These are phyloP conservation scores for Kwoniella sp. DNA, from an alignment of 768 basidiomycete species.

Conservation along the genomic window DNA sequence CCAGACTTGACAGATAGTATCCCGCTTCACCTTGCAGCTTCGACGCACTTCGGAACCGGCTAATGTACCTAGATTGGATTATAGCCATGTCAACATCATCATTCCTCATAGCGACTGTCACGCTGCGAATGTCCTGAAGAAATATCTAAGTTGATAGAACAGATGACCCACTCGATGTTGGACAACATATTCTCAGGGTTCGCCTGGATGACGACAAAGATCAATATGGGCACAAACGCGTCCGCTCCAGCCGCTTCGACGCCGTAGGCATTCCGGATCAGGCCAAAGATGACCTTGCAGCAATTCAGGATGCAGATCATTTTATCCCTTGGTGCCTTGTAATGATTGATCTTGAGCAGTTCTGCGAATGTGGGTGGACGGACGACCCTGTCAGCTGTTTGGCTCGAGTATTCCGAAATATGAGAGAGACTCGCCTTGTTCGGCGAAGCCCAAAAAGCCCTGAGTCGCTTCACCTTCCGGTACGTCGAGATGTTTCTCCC, in stretches of 20 bases:
- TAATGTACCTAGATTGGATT: slow-evolving; percentile 73
- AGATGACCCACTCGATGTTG: slow-evolving; percentile 75
- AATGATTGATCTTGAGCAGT: slow-evolving; percentile 93
- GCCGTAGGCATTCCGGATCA: slow-evolving; percentile 77
- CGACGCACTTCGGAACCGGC: slow-evolving; percentile 83
- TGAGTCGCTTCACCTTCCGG: slow-evolving; percentile 65
- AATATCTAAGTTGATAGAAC: neutral
- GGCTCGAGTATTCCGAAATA: neutral
- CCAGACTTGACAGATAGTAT: slow-evolving; percentile 94
- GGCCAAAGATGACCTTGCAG: slow-evolving; percentile 98
- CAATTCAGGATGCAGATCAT: slow-evolving; percentile 94
- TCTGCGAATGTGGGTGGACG: slow-evolving; percentile 58
- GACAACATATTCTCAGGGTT: slow-evolving; percentile 91
- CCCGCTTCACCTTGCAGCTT: slow-evolving; percentile 94
- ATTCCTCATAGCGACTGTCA: too few species aligned
- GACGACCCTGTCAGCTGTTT: neutral
- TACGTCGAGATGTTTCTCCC: slow-evolving; percentile 85
- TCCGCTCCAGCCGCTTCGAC: slow-evolving; percentile 74
- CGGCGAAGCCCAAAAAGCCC: slow-evolving; percentile 68
- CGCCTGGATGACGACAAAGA: slow-evolving; percentile 89
- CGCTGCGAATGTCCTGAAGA: too few species aligned
- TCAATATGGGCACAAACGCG: slow-evolving; percentile 89
- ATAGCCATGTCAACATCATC: neutral
- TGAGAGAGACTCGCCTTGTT: slow-evolving; percentile 44
- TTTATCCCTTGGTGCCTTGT: slow-evolving; percentile 98